Conservation (phyloP, 1,284 basidiomycete genomes). For the Sphagnurus paluster region DNA sequence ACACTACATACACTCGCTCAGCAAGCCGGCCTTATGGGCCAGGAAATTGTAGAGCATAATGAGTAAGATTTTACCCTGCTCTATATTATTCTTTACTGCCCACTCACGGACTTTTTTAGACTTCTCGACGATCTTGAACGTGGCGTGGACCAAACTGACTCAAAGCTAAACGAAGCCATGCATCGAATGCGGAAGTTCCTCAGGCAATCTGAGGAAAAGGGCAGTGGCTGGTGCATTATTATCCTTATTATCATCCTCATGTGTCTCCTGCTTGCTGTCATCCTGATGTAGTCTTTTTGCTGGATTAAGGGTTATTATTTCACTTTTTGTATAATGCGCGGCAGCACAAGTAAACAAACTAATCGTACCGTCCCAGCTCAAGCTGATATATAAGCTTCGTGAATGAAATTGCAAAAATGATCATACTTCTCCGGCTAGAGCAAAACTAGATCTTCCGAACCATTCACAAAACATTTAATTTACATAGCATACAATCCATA, state of each 20-base stretch:
- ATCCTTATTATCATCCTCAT: conserved; percentile 59
- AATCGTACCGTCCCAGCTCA: too few relatives aligned
- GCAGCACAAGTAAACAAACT: conserved; percentile 7
- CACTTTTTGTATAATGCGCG: conserved; percentile 4
- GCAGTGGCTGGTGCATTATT: conserved; percentile 50
- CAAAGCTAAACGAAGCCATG: conserved; percentile 71
- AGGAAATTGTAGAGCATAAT: conserved; percentile 84
- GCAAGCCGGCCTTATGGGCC: conserved; percentile 90
- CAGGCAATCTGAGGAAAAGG: conserved; percentile 73
- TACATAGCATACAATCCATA: too few relatives aligned
- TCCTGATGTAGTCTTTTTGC: conserved; percentile 43
- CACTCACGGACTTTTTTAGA: conserved; percentile 7
- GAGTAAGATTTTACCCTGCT: conserved; percentile 54
- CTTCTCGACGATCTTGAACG: conserved; percentile 82
- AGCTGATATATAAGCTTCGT: too few relatives aligned
- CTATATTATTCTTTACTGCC: conserved; percentile 4
- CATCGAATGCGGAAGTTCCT: conserved; percentile 78
- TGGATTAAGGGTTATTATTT: not conserved
- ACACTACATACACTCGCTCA: conserved; percentile 79
- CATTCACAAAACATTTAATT: too few relatives aligned
- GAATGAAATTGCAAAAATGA: too few relatives aligned
- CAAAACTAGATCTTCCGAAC: too few relatives aligned
- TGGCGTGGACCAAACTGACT: conserved; percentile 74
- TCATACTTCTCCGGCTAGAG: too few relatives aligned
- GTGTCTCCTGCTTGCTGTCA: conserved; percentile 55